Evolutionary conservation across 208 protist species (phyloP), one percentile per base, ranked within the genome.

Genomic region (Crithidia fasciculata): DNA sequence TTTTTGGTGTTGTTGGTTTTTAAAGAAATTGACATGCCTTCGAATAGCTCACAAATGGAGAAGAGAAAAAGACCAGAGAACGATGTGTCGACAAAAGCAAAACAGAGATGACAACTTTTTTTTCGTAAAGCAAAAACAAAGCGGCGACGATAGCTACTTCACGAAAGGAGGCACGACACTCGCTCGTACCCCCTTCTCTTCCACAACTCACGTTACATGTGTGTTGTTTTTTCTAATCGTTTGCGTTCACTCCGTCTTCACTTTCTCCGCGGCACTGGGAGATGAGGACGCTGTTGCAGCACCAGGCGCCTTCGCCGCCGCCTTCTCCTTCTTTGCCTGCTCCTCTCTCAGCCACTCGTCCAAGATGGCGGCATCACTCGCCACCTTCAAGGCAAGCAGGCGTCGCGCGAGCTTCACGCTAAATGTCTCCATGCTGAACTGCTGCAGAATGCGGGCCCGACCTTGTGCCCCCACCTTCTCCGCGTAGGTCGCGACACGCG

Each of bases 391-490:
- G 15, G 16, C 41, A 19, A 62, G 36, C 7, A 81, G 36, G 13
- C 86, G 82, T 9, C 50, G 84, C 39, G 74, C 82, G 54, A 93
- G 64, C 75, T 86, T 83, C 18, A 74, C 64, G 43, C 82, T 87
- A 78, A 94, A 94, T 4, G 65, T 67, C 44, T 89, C 77, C 47
- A 85, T 80, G 41, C 76, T 80, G 68, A 94, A 94, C 28, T 70
- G 54, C 65, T 70, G 36, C 53, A 68, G 19, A 41, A 81, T 80
- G 50, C 89, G 86, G 18, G 60, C 47, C 15, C 78, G 63, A 15
- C 86, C 89, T 36, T 83, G 74, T n/a, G 72, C 79, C 36, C 89
- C 89, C 0, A 88, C 69, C 54, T 68, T 64, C 28, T 73, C 50
- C 40, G 77, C 71, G 28, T 83, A 67, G 18, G 9, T 45, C 18